Evolutionary conservation across 2,329 filamentous ascomycete genomes (phyloP), one percentile per base, ranked within the genome.

Genomic region (Cladobotryum mycophilum): DNA sequence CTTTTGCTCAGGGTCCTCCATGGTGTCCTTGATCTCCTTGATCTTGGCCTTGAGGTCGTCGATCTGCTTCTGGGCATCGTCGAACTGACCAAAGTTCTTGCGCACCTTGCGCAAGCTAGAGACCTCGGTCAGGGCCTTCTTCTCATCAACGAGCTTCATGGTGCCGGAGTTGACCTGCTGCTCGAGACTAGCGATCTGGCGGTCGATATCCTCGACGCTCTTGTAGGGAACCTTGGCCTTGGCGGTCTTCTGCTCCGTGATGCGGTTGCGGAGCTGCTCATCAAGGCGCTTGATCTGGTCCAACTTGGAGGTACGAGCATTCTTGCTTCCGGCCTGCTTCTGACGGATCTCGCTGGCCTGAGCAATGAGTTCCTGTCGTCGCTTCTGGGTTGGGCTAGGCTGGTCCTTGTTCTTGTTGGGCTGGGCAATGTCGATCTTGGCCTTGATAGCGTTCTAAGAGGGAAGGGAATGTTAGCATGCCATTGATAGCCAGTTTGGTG

Each of bases 131-230:
- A 97, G 78, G 8, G 89, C 85, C 80, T 96, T 97, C 79, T 89
- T 95, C 81, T 97, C 93, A 62, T 99, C 93, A 11, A 97, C 93
- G 47, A 99, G 76, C 74, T 91, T 95, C 86, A 99, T 91, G 67
- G 81, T 86, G 57, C 92, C 92, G 35, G 84, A 81, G 68, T 95
- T 88, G 61, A 97, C 90, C 67, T 92, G 81, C 70, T 85, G 85
- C 59, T 96, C 88, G 48, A 96, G 82, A 47, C 78, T 77, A 53
- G 81, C 79, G 61, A 97, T 93, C 70, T 93, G 83, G 56, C 79
- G 78, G 68, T 97, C 89, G 58, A 99, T 75, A 56, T 97, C 93
- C 52, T 96, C 91, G 49, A 82, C 81, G 60, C 77, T 89, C 81
- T 93, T 96, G 82, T 86, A 97, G 48, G 82, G 76, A 54, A 95